Percentiles rank a stretch among this genome's conserved stretches.
phyloP scores from a whole-genome alignment of 805 yeast genomes.

The Debaryomyces hansenii region DNA sequence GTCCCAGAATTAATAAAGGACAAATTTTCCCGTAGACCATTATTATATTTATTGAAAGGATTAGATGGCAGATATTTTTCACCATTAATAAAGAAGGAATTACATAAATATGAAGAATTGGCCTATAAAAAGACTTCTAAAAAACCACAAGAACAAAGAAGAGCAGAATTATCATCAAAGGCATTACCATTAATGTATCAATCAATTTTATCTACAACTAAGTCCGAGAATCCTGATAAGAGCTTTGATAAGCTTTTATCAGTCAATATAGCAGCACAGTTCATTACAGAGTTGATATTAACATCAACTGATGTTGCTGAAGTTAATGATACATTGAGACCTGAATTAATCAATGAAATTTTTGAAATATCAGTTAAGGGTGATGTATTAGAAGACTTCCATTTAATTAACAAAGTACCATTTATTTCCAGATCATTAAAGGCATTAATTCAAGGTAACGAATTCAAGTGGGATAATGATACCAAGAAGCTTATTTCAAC shows the following conservation, averaged over 20 bases:
- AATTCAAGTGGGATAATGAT: constrained; percentile 62
- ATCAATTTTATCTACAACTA: constrained; percentile 38
- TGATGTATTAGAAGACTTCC: constrained; percentile 64
- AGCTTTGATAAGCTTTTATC: constrained; percentile 50
- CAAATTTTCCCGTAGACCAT: constrained; percentile 86
- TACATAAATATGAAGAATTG: constrained; percentile 59
- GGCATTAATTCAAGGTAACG: constrained; percentile 80
- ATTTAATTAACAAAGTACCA: constrained; percentile 64
- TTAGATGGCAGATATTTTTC: constrained; percentile 80
- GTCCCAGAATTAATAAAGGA: constrained; percentile 59
- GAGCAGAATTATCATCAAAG: constrained; percentile 61
- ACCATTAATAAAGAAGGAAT: constrained; percentile 61
- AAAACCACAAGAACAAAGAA: constrained; percentile 78
- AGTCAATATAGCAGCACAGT: constrained; percentile 83
- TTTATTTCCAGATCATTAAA: constrained; percentile 74
- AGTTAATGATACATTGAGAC: constrained; percentile 39
- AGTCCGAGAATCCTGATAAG: constrained; percentile 33
- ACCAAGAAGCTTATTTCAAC: constrained; percentile 46
- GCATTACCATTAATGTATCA: constrained; percentile 68
- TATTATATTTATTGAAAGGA: constrained; percentile 76
- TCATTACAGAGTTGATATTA: constrained; percentile 71
- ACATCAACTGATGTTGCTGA: constrained; percentile 34
- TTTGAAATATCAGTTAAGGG: constrained; percentile 59
- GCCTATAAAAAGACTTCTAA: constrained; percentile 68
- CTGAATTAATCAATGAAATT: constrained; percentile 54